Evolutionary conservation across 2,329 filamentous ascomycete genomes (phyloP).

Genomic region (Domatiomyces globalis): DNA sequence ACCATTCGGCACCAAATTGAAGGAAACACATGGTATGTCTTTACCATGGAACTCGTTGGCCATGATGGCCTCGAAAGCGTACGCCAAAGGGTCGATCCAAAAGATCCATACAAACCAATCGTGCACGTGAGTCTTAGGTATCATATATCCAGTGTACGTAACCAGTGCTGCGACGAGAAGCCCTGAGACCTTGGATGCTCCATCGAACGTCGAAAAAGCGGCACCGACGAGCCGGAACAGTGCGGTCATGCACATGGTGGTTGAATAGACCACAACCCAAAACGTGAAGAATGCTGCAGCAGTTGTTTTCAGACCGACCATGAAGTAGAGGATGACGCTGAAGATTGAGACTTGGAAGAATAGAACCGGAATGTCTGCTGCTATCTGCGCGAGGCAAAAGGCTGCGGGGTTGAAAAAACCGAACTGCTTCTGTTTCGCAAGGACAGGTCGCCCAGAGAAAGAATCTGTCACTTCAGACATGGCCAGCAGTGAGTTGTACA

Average conservation of each 20-base stretch:
- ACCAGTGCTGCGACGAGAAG: slow-evolving; percentile 25
- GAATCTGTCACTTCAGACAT: slow-evolving; percentile 47
- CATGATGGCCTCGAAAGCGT: slow-evolving; percentile 27
- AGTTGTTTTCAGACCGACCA: slow-evolving; percentile 40
- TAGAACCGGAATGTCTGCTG: slow-evolving; percentile 44
- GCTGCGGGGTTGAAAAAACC: slow-evolving; percentile 52
- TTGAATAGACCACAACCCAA: slow-evolving; percentile 37
- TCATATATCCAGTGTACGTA: slow-evolving; percentile 31
- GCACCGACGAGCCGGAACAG: slow-evolving; percentile 44
- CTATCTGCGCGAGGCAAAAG: slow-evolving; percentile 44
- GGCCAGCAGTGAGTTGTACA: slow-evolving; percentile 50
- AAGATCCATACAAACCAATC: slow-evolving; percentile 48
- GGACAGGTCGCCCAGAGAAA: slow-evolving; percentile 49
- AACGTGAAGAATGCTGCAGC: slow-evolving; percentile 48
- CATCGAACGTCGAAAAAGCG: slow-evolving; percentile 42
- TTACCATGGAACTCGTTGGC: slow-evolving; percentile 26
- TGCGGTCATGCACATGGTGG: slow-evolving; percentile 45
- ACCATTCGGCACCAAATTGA: slow-evolving; percentile 39
- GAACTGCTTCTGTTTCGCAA: slow-evolving; percentile 57
- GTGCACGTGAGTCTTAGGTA: slow-evolving; percentile 35
- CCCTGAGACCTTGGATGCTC: slow-evolving; percentile 39
- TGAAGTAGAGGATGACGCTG: slow-evolving; percentile 48
- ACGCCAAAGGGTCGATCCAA: slow-evolving; percentile 32
- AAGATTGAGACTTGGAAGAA: slow-evolving; percentile 46
- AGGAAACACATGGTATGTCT: slow-evolving; percentile 4